Evolutionary conservation across 192 early-diverging fungal genomes (phyloP).

Genomic region (Borealophlyctis nickersoniae): DNA sequence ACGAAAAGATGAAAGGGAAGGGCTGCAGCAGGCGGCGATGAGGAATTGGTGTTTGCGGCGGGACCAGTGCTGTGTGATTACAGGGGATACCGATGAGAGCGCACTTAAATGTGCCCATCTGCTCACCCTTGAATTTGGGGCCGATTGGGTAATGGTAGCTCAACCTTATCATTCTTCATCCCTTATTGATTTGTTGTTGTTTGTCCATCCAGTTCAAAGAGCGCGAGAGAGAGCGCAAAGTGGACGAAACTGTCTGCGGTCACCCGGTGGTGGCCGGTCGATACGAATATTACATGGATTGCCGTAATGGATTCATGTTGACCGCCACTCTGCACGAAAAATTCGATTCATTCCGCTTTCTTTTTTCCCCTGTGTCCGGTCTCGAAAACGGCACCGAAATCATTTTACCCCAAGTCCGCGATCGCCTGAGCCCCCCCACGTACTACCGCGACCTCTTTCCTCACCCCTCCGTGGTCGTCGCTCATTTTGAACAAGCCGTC

Average conservation of each 20-base stretch:
- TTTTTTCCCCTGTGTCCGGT: conserved; percentile 11
- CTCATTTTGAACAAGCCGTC: conserved; percentile 16
- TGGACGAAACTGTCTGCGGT: conserved; percentile 10
- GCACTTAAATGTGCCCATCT: conserved; percentile 4
- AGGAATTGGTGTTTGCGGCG: conserved; percentile 1
- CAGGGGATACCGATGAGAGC: conserved; percentile 5
- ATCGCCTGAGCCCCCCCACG: neutral
- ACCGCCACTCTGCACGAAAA: conserved; percentile 6
- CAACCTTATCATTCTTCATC: too few relatives aligned
- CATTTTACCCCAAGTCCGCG: neutral
- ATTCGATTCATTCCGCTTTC: conserved; percentile 16
- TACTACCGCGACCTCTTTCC: conserved; percentile 15
- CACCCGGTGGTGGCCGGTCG: conserved; percentile 10
- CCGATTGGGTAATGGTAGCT: conserved; percentile 10
- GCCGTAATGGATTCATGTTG: conserved; percentile 10
- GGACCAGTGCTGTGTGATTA: conserved; percentile 18
- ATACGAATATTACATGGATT: conserved; percentile 5
- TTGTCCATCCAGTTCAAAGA: neutral
- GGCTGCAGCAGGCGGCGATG: conserved; percentile 6
- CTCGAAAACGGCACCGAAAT: conserved; percentile 10
- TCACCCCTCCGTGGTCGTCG: neutral
- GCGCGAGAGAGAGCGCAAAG: neutral
- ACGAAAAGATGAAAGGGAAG: conserved; percentile 1
- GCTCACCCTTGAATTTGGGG: neutral
- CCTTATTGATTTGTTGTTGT: too few relatives aligned